Evolutionary conservation across 2,329 filamentous ascomycete species (phyloP).

Genomic region (Westerdykella sp.): DNA sequence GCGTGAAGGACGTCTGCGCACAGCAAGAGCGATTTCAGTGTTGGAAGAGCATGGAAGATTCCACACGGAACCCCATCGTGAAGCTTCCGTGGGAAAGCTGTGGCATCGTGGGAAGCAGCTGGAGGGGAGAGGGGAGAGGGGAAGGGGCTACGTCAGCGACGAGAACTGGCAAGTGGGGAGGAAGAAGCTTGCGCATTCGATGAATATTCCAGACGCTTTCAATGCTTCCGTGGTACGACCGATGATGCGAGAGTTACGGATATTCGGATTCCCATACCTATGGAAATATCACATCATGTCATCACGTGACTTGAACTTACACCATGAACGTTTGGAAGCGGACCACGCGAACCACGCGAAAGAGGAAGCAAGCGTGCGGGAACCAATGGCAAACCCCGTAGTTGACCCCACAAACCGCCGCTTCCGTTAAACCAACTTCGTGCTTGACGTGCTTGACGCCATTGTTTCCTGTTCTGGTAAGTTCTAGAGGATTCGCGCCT

Average conservation of each 20-base stretch:
- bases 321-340: neutral
- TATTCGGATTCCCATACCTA: too few relatives aligned
- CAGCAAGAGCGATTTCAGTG: too few relatives aligned
- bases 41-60: too few relatives aligned
- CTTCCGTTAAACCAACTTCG: neutral
- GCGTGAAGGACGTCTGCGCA: neutral
- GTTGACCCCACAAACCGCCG: neutral
- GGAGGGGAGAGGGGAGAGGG: neutral
- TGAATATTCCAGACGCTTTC: too few relatives aligned
- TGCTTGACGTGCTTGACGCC: slow-evolving; percentile 3
- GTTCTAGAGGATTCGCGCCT: slow-evolving; percentile 18
- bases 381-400: neutral
- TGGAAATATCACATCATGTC: too few relatives aligned
- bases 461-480: slow-evolving; percentile 11
- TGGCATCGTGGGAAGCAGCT: too few relatives aligned
- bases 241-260: too few relatives aligned
- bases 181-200: too few relatives aligned
- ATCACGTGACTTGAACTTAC: neutral
- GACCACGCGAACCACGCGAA: neutral
- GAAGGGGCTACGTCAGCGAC: neutral
- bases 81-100: too few relatives aligned
- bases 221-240: too few relatives aligned
- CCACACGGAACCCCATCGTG: too few relatives aligned
- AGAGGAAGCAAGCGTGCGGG: neutral
- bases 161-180: neutral